Evolutionary conservation across 2,329 filamentous ascomycete species (phyloP).

Genomic region (Pseudohalonectria lignicola): DNA sequence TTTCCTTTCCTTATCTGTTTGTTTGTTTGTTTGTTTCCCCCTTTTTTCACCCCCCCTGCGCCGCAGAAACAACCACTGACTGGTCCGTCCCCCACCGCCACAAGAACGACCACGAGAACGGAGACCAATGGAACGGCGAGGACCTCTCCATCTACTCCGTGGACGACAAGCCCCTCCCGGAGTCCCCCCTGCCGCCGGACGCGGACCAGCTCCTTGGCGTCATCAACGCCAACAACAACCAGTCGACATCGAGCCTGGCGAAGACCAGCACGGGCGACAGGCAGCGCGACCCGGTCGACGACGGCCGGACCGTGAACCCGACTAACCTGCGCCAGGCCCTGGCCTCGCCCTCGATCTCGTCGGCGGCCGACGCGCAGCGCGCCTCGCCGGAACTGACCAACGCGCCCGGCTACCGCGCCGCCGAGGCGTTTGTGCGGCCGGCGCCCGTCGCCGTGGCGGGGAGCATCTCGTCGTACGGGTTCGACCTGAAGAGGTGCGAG

Average conservation of each 20-base stretch:
- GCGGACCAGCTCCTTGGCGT: constrained; percentile 1
- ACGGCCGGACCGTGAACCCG: constrained; percentile 55
- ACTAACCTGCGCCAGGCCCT: constrained; percentile 66
- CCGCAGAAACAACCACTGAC: background rate
- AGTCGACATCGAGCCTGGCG: constrained; percentile 35
- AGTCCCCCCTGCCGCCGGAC: constrained; percentile 33
- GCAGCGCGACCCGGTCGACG: constrained; percentile 28
- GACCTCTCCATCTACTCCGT: constrained; percentile 82
- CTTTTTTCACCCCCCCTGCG: background rate
- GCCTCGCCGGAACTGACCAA: constrained; percentile 44
- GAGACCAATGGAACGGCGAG: constrained; percentile 96
- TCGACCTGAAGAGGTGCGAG: constrained; percentile 68
- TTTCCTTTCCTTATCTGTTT: background rate
- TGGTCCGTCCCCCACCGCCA: too few relatives aligned
- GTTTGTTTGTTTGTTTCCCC: constrained; percentile 3
- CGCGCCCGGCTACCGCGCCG: constrained; percentile 69
- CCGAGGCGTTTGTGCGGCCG: constrained; percentile 86
- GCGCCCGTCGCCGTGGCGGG: constrained; percentile 69
- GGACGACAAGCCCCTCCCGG: constrained; percentile 60
- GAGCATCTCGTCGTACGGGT: constrained; percentile 58
- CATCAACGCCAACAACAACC: too few relatives aligned
- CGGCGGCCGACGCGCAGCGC: constrained; percentile 32
- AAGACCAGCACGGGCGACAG: constrained; percentile 10
- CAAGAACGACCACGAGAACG: constrained; percentile 76
- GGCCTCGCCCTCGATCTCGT: constrained; percentile 55